Conservation (phyloP, 345 rosid species). For the Carallia pectinifolia region DNA sequence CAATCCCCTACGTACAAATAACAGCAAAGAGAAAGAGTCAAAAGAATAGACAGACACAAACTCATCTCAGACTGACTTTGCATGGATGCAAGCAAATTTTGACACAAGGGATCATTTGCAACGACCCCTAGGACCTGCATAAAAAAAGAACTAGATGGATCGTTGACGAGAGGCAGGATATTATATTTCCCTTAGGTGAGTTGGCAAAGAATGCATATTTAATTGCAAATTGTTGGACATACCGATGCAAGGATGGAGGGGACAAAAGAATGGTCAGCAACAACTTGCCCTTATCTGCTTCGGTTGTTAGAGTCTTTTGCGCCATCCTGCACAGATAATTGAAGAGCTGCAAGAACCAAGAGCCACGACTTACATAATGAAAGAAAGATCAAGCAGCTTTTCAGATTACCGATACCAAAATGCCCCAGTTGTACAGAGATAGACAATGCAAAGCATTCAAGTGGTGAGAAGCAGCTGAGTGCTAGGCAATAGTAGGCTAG, state of each 20-base stretch:
- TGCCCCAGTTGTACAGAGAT: too few relatives aligned
- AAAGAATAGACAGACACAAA: neutral
- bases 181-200: too few relatives aligned
- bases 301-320: conserved; percentile 41
- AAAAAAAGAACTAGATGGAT: neutral
- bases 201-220: too few relatives aligned
- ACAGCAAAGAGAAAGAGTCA: too few relatives aligned
- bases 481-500: too few relatives aligned
- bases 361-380: too few relatives aligned
- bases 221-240: neutral
- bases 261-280: conserved; percentile 57
- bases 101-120: conserved; percentile 17
- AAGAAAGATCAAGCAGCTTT: too few relatives aligned
- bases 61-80: conserved; percentile 18
- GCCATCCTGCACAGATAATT: conserved; percentile 55
- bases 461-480: too few relatives aligned
- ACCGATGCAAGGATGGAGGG: conserved; percentile 63
- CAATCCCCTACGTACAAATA: neutral
- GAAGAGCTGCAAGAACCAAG: conserved; percentile 47
- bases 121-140: conserved; percentile 21
- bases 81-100: conserved; percentile 25
- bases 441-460: too few relatives aligned
- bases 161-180: too few relatives aligned
- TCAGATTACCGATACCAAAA: too few relatives aligned
- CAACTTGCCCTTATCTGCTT: conserved; percentile 51